Evolutionary conservation across 495 filamentous ascomycete genomes (phyloP), one percentile per base, ranked within the genome.

Genomic region (Hypoxylon subgilvum): DNA sequence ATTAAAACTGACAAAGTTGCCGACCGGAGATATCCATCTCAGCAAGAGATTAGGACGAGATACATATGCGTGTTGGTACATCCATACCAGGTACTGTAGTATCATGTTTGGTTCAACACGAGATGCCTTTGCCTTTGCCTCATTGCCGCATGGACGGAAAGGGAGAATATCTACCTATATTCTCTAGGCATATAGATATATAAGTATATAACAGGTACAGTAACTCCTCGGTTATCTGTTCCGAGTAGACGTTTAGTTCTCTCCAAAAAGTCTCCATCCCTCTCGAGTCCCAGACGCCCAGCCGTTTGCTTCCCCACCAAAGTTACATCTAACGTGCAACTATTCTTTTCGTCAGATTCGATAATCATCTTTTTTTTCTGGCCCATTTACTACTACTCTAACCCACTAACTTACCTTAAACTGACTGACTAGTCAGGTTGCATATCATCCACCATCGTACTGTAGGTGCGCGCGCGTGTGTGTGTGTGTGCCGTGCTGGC

Each of bases 111-210:
- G 39, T 44, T 50, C 22, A 21, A 49, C 38, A 43, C 31, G 44
- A 30, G 50, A 40, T 40, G 35, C 51, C 57, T 55, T 61, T 40
- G 35, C 51, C 57, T 55, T 61, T 21, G 51, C 57, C 57, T 54
- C 49, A 54, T 14, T 49, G 50, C 43, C 31, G 50, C 57, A 42
- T 36, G 13, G 16, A 46, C 30, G 32, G 32, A n/a, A 35, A 45
- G 25, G 54, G 50, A 57, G 25, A 18, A 18, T 4, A 12, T 30
- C 10, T 10, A 30, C 10, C 5, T 5, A 5, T 5, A 30, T 10
- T 30, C 10, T 30, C n/a, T n/a, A n/a, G n/a, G n/a, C n/a, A n/a
- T n/a, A n/a, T n/a, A n/a, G n/a, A n/a, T n/a, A n/a, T n/a, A n/a
- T n/a, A n/a, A n/a, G n/a, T n/a, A n/a, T n/a, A n/a, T n/a, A 30